Conservation (phyloP, 1,284 basidiomycete genomes). For the Pyrrhoderma noxium region DNA sequence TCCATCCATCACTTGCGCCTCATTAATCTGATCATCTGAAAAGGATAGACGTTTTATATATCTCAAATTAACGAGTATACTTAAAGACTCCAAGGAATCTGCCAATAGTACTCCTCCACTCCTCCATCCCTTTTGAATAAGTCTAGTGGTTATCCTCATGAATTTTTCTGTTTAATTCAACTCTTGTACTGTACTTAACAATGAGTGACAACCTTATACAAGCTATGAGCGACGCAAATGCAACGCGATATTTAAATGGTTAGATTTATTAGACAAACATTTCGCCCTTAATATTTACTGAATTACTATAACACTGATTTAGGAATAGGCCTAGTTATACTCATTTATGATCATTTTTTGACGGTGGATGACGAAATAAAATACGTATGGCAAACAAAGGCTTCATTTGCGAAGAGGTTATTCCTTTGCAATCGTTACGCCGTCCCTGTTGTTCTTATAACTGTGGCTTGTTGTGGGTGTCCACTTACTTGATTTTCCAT, state of each 20-base stretch:
- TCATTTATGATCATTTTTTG: conserved; percentile 24
- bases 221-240: conserved; percentile 6
- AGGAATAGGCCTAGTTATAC: conserved; percentile 20
- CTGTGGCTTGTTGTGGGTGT: conserved; percentile 6
- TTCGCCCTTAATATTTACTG: neutral
- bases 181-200: too few relatives aligned
- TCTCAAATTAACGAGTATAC: too few relatives aligned
- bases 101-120: too few relatives aligned
- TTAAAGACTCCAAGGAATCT: too few relatives aligned
- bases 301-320: conserved; percentile 11
- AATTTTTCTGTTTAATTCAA: too few relatives aligned
- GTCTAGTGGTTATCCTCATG: too few relatives aligned
- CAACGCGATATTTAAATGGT: conserved; percentile 16
- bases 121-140: too few relatives aligned
- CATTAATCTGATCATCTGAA: too few relatives aligned
- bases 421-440: conserved; percentile 22
- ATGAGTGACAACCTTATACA: too few relatives aligned
- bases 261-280: neutral
- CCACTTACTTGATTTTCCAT: neutral
- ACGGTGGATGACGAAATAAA: conserved; percentile 23
- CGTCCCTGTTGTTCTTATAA: conserved; percentile 6
- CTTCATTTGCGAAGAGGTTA: conserved; percentile 17
- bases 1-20: too few relatives aligned
- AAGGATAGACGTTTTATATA: too few relatives aligned
- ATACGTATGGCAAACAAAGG: conserved; percentile 20